Percentiles rank a stretch among this genome's conserved stretches.
phyloP scores from a whole-genome alignment of 495 filamentous ascomycete species.

The Collariella sp. region DNA sequence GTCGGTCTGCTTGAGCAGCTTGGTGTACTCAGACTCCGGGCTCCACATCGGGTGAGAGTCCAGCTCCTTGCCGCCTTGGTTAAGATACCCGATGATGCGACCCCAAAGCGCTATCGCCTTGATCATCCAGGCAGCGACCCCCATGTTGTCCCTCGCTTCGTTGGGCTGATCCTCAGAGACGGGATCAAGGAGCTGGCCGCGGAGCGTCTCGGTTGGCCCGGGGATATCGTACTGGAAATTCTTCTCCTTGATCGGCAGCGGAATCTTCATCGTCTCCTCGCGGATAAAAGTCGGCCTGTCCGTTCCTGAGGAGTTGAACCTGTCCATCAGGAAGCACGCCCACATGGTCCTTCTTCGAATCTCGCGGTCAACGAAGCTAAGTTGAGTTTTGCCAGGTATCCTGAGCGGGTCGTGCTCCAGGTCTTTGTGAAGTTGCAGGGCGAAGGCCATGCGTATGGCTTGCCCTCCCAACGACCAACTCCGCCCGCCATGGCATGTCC shows the following conservation, averaged over 20 bases:
- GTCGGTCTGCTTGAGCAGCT: slow-evolving; percentile 61
- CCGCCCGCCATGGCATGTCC: slow-evolving; percentile 89
- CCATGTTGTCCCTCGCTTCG: slow-evolving; percentile 79
- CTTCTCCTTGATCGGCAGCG: slow-evolving; percentile 82
- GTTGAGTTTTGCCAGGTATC: slow-evolving; percentile 55
- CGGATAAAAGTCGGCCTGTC: slow-evolving; percentile 87
- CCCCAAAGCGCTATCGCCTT: slow-evolving; percentile 84
- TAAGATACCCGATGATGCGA: slow-evolving; percentile 78
- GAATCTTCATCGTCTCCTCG: slow-evolving; percentile 80
- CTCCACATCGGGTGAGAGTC: slow-evolving; percentile 75
- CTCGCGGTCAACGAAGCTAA: slow-evolving; percentile 88
- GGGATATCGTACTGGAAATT: slow-evolving; percentile 88
- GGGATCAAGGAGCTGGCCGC: slow-evolving; percentile 62
- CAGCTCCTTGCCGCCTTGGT: slow-evolving; percentile 78
- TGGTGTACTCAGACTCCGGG: slow-evolving; percentile 62
- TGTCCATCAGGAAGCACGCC: slow-evolving; percentile 95
- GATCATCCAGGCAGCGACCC: slow-evolving; percentile 85
- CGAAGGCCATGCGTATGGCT: slow-evolving; percentile 94
- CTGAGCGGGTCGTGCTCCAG: slow-evolving; percentile 74
- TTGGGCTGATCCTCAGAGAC: slow-evolving; percentile 51
- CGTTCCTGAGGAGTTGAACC: slow-evolving; percentile 92
- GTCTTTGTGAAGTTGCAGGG: slow-evolving; percentile 87
- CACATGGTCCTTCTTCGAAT: slow-evolving; percentile 93
- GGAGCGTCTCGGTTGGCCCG: slow-evolving; percentile 76
- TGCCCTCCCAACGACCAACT: slow-evolving; percentile 95